These are phyloP conservation scores for Syncephalastrum monosporum DNA, from an alignment of 371 early-diverging fungal genomes.

Conservation along the genomic window DNA sequence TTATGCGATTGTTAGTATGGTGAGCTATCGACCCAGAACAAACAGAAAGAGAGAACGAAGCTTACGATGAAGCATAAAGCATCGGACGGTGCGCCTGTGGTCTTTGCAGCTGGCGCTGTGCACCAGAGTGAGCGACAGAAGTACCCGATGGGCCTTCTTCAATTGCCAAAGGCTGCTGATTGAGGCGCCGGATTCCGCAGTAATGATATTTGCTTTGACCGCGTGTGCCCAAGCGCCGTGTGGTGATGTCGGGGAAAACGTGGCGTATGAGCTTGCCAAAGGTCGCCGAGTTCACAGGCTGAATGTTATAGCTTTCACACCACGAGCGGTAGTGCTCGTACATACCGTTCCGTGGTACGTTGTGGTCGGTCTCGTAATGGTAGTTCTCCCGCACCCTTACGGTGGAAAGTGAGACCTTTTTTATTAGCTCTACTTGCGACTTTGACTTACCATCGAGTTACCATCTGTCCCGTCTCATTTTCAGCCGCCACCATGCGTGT, in stretches of 20 bases:
- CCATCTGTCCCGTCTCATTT: no score
- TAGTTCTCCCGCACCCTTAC: conserved; percentile 58
- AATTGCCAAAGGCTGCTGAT: conserved; percentile 1
- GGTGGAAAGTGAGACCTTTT: not conserved
- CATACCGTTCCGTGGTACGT: conserved; percentile 61
- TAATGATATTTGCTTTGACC: conserved; percentile 66
- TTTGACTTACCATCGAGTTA: no score
- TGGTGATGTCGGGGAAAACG: conserved; percentile 61
- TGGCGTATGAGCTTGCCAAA: conserved; percentile 68
- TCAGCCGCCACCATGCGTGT: no score
- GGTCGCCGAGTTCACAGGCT: conserved; percentile 66
- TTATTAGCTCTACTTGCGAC: no score
- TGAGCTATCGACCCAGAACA: no score
- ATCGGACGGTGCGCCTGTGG: not conserved
- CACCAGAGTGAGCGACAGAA: no score
- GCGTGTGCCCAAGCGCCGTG: conserved; percentile 62
- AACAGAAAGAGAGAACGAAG: not conserved
- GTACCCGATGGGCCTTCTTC: not conserved
- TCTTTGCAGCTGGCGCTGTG: not conserved
- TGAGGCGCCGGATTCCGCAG: conserved; percentile 44
- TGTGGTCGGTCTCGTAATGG: conserved; percentile 46
- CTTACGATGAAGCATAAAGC: not conserved
- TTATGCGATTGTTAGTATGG: no score
- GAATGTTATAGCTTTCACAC: conserved; percentile 35
- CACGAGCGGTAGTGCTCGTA: conserved; percentile 58